phyloP scores from a whole-genome alignment of 495 filamentous ascomycete species.

The Penicillium psychrofluorescens region DNA sequence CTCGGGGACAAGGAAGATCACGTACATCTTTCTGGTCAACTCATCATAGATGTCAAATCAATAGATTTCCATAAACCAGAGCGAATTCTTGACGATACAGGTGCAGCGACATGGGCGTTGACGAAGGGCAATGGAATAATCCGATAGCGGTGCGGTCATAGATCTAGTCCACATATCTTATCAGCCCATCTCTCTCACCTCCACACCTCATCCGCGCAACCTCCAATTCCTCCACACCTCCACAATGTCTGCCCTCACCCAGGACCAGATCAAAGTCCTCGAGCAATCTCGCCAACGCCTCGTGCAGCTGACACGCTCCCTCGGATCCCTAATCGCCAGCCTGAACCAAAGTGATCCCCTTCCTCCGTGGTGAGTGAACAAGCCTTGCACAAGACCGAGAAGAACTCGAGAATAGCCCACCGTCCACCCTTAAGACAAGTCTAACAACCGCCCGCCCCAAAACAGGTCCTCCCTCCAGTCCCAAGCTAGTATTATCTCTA shows the following conservation, averaged over 20 bases:
- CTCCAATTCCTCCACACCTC: too few species aligned
- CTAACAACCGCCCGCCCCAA: conserved; percentile 1
- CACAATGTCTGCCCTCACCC: conserved; percentile 27
- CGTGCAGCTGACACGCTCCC: conserved; percentile 57
- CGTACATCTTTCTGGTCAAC: too few species aligned
- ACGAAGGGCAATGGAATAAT: too few species aligned
- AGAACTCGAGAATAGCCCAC: neutral
- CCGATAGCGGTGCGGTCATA: too few species aligned
- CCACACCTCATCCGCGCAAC: neutral
- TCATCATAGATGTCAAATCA: too few species aligned
- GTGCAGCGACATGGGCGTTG: too few species aligned
- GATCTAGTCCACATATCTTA: neutral
- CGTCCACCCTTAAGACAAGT: neutral
- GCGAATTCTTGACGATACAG: too few species aligned
- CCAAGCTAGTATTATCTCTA: conserved; percentile 56
- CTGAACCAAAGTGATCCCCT: conserved; percentile 49
- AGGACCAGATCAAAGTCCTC: conserved; percentile 63
- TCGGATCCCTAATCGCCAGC: conserved; percentile 52
- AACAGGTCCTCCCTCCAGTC: conserved; percentile 62
- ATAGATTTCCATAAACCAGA: too few species aligned
- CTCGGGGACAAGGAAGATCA: too few species aligned
- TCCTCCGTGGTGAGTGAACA: conserved; percentile 47
- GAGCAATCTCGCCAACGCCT: conserved; percentile 70
- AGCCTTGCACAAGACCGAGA: neutral
- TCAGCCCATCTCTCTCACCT: conserved; percentile 1